phyloP scores from a whole-genome alignment of 257 asterid genomes.

The Solanum bulbocastanum region DNA sequence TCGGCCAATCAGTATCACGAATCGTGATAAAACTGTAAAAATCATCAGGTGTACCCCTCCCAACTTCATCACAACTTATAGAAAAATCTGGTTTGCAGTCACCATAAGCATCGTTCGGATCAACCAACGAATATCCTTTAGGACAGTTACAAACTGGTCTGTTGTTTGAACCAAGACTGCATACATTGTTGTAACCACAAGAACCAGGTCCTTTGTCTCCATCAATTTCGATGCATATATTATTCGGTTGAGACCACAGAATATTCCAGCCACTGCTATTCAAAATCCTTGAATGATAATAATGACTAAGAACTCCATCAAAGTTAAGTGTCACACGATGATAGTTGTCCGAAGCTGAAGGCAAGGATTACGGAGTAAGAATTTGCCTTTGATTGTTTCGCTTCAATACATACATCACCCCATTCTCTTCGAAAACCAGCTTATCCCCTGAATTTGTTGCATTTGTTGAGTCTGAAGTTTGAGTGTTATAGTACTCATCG shows the following conservation, averaged over 20 bases:
- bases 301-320: constrained; percentile 38
- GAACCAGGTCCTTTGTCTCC: constrained; percentile 6
- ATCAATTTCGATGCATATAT: constrained; percentile 11
- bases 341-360: constrained; percentile 16
- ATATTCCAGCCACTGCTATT: constrained; percentile 20
- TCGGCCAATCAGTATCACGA: constrained; percentile 16
- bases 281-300: constrained; percentile 26
- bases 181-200: constrained; percentile 32
- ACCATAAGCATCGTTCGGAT: constrained; percentile 12
- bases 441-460: constrained; percentile 19
- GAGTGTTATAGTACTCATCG: constrained; percentile 25
- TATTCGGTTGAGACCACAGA: constrained; percentile 7
- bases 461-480: constrained; percentile 4
- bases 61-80: constrained; percentile 7
- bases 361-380: background rate
- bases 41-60: background rate
- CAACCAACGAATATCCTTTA: constrained; percentile 9
- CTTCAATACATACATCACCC: constrained; percentile 8
- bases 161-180: constrained; percentile 6
- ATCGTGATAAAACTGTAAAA: constrained; percentile 1
- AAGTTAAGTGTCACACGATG: constrained; percentile 31
- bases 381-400: constrained; percentile 2
- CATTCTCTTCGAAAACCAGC: constrained; percentile 19
- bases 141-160: constrained; percentile 34
- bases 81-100: constrained; percentile 19